Evolutionary conservation across 1,139 yeast species (phyloP).

Genomic region (Geotrichum bryndzae): DNA sequence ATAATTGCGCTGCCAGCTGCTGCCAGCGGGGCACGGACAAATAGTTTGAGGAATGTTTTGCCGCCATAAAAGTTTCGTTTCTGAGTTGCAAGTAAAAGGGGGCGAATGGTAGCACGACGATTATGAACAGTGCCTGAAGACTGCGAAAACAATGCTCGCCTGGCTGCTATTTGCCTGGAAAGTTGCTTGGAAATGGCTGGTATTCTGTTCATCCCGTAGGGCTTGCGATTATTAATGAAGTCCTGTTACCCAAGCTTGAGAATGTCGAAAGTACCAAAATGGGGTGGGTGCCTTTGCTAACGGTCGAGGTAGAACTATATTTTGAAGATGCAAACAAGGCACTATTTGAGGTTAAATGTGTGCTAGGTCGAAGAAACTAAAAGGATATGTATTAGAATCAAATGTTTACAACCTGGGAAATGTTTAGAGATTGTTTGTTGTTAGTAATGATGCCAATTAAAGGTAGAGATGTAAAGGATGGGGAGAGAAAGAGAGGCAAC

Average conservation of each 20-base stretch:
- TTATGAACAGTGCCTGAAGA: not conserved
- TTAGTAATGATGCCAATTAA: not conserved
- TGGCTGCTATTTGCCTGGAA: not conserved
- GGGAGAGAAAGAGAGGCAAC: not conserved
- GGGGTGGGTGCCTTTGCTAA: not conserved
- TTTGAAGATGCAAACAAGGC: not conserved
- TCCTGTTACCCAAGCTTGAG: not conserved
- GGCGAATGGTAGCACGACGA: not conserved
- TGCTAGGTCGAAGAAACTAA: not conserved
- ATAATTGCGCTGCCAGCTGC: slow-evolving; percentile 86
- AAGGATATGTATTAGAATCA: not conserved
- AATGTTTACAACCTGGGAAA: not conserved
- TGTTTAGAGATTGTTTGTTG: not conserved
- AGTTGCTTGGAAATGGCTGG: not conserved
- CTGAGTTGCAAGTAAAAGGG: not conserved
- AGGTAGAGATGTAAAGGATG: not conserved
- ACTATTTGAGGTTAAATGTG: not conserved
- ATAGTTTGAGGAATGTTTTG: not conserved
- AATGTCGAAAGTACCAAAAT: not conserved
- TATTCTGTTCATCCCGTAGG: not conserved
- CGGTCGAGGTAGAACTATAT: not conserved
- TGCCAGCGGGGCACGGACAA: slow-evolving; percentile 34
- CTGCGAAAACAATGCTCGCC: not conserved
- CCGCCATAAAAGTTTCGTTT: slow-evolving; percentile 2
- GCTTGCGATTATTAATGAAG: not conserved